Percentiles rank a stretch among this genome's conserved stretches.
Conservation (phyloP, 306 rosid species). For the Crataegus laevigata region DNA sequence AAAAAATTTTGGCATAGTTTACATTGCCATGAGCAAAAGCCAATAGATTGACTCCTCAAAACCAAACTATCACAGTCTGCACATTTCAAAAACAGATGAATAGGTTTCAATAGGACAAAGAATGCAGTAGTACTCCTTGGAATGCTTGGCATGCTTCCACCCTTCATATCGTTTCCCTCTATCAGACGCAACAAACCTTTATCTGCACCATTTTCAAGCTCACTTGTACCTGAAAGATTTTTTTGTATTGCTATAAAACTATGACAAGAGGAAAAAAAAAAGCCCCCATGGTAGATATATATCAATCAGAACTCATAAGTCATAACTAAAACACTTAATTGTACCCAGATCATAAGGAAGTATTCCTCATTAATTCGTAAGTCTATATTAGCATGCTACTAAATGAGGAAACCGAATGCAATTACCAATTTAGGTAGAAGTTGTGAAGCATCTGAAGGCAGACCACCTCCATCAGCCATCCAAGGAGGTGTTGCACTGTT, state of each 20-base stretch:
- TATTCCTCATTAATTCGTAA: not conserved
- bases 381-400: not conserved
- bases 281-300: too few species aligned
- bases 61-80: slow-evolving; percentile 95
- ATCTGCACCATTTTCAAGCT: too few species aligned
- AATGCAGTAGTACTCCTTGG: slow-evolving; percentile 6
- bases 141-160: too few species aligned
- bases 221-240: too few species aligned
- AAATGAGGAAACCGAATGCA: not conserved
- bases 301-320: not conserved
- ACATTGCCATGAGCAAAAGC: slow-evolving; percentile 54
- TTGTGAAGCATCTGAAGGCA: slow-evolving; percentile 67
- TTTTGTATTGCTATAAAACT: too few species aligned
- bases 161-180: too few species aligned
- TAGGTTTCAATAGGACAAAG: slow-evolving; percentile 12
- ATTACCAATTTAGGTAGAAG: slow-evolving; percentile 82
- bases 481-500: slow-evolving; percentile 52
- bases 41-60: slow-evolving; percentile 96
- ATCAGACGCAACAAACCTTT: too few species aligned
- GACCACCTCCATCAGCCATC: slow-evolving; percentile 86
- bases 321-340: not conserved
- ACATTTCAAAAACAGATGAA: slow-evolving; percentile 20
- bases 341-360: too few species aligned
- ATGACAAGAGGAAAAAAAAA: too few species aligned
- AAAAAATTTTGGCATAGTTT: slow-evolving; percentile 76